Evolutionary conservation across 208 protist species (phyloP).

Genomic region (Leishmania aethiopica): DNA sequence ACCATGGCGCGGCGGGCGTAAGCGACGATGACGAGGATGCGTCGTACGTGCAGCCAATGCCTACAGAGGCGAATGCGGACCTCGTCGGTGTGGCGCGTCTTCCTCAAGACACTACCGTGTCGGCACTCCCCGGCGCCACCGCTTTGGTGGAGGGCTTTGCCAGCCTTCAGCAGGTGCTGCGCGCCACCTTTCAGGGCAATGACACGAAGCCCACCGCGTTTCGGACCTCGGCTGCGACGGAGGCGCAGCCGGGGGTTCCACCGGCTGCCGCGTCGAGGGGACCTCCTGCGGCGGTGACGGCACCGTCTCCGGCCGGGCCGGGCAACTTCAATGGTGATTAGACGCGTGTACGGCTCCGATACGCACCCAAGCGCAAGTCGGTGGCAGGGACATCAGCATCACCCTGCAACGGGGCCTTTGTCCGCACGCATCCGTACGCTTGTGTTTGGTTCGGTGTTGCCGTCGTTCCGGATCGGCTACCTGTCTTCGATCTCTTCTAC

Average conservation of each 20-base stretch:
- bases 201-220: not conserved
- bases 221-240: conserved; percentile 3
- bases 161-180: conserved; percentile 35
- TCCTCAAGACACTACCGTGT: conserved; percentile 7
- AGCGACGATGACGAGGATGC: conserved; percentile 35
- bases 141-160: conserved; percentile 41
- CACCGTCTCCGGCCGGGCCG: not conserved
- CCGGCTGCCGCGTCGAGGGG: not conserved
- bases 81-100: conserved; percentile 22
- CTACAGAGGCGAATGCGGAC: conserved; percentile 27
- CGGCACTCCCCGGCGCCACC: conserved; percentile 19
- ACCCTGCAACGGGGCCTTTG: not conserved
- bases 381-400: not conserved
- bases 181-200: conserved; percentile 22
- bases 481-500: not conserved
- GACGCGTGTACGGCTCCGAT: not conserved
- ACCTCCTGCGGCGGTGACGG: too few relatives aligned
- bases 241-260: not conserved
- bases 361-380: not conserved
- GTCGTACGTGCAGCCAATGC: conserved; percentile 40
- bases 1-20: not conserved
- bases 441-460: not conserved
- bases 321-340: conserved; percentile 2
- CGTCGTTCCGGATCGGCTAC: not conserved
- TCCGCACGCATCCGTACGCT: not conserved